These are phyloP conservation scores for Chrysanthemum lavandulifolium DNA, from an alignment of 129 eudicot genomes.

Conservation along the genomic window DNA sequence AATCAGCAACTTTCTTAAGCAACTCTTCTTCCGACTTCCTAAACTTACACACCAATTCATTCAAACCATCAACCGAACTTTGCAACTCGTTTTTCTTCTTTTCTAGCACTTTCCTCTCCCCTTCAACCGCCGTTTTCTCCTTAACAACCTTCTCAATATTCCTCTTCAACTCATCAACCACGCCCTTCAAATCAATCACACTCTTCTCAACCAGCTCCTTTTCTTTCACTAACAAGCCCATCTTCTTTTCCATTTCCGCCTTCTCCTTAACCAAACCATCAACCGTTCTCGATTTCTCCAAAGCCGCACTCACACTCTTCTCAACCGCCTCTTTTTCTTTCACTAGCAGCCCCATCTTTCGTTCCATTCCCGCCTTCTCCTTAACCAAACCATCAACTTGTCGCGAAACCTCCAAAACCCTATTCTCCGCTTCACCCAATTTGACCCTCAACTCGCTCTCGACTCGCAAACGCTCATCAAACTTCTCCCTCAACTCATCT, in stretches of 20 bases:
- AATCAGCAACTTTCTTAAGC: constrained; percentile 33
- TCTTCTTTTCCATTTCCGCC: constrained; percentile 28
- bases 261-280: constrained; percentile 35
- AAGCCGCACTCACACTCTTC: constrained; percentile 15
- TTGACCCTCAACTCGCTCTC: constrained; percentile 28
- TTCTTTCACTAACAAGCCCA: constrained; percentile 34
- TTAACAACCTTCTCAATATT: constrained; percentile 28
- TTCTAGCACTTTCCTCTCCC: constrained; percentile 39
- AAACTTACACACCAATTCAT: constrained; percentile 41
- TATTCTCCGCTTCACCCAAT: constrained; percentile 36
- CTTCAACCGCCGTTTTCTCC: constrained; percentile 42
- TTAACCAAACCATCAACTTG: constrained; percentile 21
- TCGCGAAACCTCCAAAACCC: constrained; percentile 1
- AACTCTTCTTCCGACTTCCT: constrained; percentile 39
- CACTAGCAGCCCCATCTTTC: constrained; percentile 27
- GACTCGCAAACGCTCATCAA: constrained; percentile 33
- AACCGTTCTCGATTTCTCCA: constrained; percentile 2
- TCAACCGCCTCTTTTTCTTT: constrained; percentile 35
- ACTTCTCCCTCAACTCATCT: constrained; percentile 42
- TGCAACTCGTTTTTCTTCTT: constrained; percentile 44
- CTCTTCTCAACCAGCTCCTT: constrained; percentile 32
- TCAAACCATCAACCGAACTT: constrained; percentile 35
- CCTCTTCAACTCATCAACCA: constrained; percentile 36
- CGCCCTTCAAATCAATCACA: constrained; percentile 33
- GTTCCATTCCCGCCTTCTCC: constrained; percentile 38